Evolutionary conservation across 2,329 filamentous ascomycete species (phyloP), one percentile per base, ranked within the genome.

Genomic region (Cytospora piceicola): DNA sequence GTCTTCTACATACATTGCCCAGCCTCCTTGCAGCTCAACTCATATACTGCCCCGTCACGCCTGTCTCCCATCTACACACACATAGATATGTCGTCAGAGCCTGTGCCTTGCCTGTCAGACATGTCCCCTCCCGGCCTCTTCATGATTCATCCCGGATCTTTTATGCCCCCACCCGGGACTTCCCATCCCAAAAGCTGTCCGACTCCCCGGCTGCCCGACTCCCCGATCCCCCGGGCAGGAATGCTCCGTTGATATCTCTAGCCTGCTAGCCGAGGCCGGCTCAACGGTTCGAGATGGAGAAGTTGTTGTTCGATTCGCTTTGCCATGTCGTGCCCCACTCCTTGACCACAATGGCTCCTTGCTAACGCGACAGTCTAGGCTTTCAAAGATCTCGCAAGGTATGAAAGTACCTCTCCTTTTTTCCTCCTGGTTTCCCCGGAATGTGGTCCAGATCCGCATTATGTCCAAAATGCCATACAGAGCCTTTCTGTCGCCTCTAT

Each of bases 331-430:
- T 49, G 46, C 46, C 46, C 46, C 46, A 49, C 46, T n/a, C 46
- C 46, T 49, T 11, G 9, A 49, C 32, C 62, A 61, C 22, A 3
- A 51, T 32, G 42, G 54, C 60, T n/a, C 63, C 64, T 69, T 64
- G 61, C 66, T 65, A 57, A 65, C 63, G 54, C 39, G 22, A 24
- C 36, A 70, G 67, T 75, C 71, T 71, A 75, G 74, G 71, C 73
- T 68, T 71, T 75, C 29, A 70, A 64, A 71, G 74, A 75, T 67
- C 74, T 75, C 64, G 72, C 74, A 56, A 73, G 73, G 74, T 75
- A 72, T 54, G 60, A 69, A 69, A 30, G 29, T 34, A 54, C 53
- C 17, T 36, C 29, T 29, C 56, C 30, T 15, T 20, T 30, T 20
- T 52, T 61, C 27, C n/a, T 24, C 42, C 27, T 42, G 36, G 39